Base-by-base conservation (phyloP, 306 rosid species). In the Rosa rugosa region DNA sequence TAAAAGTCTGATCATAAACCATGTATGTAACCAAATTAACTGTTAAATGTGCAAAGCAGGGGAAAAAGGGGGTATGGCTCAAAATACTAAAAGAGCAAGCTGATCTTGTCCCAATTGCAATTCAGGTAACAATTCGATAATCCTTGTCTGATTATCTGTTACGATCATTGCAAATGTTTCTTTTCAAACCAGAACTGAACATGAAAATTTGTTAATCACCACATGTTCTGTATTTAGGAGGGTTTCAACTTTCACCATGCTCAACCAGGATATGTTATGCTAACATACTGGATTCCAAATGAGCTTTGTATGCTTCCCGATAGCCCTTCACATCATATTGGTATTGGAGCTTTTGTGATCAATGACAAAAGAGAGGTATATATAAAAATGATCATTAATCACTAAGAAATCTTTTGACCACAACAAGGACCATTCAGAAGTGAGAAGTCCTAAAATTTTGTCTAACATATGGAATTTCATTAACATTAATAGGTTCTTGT, bases 181-280 rank as follows among this genome's bases (percentile, higher is more conserved):
- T 69, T 69, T 57, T 22, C 44, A 23, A 36, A 18, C 36, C 27
- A 31, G 75, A n/a, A 27, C 51, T n/a, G 22, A 56, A 13, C 9
- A 51, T 5, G 36, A 45, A 49, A 31, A 3, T 11, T 38, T 36
- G 49, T 67, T 65, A 9, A 8, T 17, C 60, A 4, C 11, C 11
- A 36, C 4, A 41, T 27, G 6, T 4, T 51, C 6, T 31, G 62
- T 13, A 49, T 47, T 82, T 71, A 87, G 91, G 87, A 83, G 73
- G 91, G 88, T n/a, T 87, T 87, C 73, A 76, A 78, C 76, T 85
- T 71, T 69, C 87, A 85, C 68, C 89, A 85, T 76, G 89, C 85
- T 67, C 87, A 87, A 67, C 79, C 87, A 27, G 88, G 87, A 62
- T 85, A 83, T 62, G 84, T 80, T n/a, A 85, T 87, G 85, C 47